These are phyloP conservation scores for Pythium aphanidermatum DNA, from an alignment of 352 stramenopile genomes.

Conservation along the genomic window DNA sequence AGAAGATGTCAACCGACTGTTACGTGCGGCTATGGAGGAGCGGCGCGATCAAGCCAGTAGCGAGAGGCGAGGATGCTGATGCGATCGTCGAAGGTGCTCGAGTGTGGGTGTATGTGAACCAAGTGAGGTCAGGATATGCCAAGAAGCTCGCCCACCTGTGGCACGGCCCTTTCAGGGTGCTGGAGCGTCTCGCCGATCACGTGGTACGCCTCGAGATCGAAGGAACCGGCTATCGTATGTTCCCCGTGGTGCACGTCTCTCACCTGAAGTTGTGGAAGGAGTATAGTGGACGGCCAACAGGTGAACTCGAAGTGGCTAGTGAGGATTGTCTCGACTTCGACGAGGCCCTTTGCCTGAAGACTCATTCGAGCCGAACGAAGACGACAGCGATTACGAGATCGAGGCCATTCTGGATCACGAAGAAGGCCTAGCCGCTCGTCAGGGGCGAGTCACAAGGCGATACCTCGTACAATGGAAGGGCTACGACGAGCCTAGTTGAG, in stretches of 20 bases:
- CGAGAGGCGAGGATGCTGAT: neutral
- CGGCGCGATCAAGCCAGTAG: neutral
- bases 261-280: slow-evolving; percentile 6
- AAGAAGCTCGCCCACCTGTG: slow-evolving; percentile 20
- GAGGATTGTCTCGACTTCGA: slow-evolving; percentile 18
- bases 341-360: slow-evolving; percentile 19
- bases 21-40: neutral
- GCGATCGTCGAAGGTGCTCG: slow-evolving; percentile 2
- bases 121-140: slow-evolving; percentile 8
- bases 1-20: neutral
- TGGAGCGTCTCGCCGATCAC: slow-evolving; percentile 5
- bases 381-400: slow-evolving; percentile 11
- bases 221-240: slow-evolving; percentile 2
- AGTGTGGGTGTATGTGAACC: slow-evolving; percentile 23
- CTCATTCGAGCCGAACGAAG: slow-evolving; percentile 11
- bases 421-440: neutral
- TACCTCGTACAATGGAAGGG: slow-evolving; percentile 15
- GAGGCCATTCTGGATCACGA: slow-evolving; percentile 3
- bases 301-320: neutral
- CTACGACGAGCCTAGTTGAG: slow-evolving; percentile 14
- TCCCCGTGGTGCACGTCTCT: slow-evolving; percentile 9
- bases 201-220: slow-evolving; percentile 6
- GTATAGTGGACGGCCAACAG: neutral
- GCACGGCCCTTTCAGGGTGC: slow-evolving; percentile 19
- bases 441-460: slow-evolving; percentile 1